These are phyloP conservation scores for Cystobasidiaceae sp. DNA, from an alignment of 1,284 basidiomycete genomes.

Conservation along the genomic window DNA sequence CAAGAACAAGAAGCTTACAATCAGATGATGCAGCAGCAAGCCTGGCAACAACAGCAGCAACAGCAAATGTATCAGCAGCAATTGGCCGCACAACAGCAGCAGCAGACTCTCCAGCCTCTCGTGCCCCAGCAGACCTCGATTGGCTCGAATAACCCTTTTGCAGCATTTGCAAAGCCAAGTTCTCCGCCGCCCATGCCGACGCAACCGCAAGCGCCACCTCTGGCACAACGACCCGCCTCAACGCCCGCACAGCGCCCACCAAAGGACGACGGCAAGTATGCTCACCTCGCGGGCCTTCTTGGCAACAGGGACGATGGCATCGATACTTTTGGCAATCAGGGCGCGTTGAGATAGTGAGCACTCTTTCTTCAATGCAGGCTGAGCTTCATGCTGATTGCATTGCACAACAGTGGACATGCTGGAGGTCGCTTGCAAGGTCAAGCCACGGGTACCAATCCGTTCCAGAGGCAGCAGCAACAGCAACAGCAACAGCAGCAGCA, in stretches of 20 bases:
- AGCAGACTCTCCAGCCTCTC: conserved; percentile 47
- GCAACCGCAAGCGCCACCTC: conserved; percentile 31
- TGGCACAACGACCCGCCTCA: conserved; percentile 33
- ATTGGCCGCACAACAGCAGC: conserved; percentile 45
- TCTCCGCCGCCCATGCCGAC: conserved; percentile 28
- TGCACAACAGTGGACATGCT: background rate
- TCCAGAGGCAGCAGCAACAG: conserved; percentile 28
- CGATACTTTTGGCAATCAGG: conserved; percentile 90
- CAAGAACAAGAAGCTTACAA: conserved; percentile 51
- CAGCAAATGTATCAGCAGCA: conserved; percentile 47
- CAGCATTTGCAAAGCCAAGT: conserved; percentile 45
- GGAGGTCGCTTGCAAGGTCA: background rate
- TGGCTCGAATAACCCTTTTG: conserved; percentile 94
- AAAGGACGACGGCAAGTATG: conserved; percentile 62
- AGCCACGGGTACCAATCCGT: conserved; percentile 25
- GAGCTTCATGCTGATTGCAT: background rate
- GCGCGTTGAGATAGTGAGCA: conserved; percentile 55
- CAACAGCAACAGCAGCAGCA: background rate
- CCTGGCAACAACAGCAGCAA: conserved; percentile 59
- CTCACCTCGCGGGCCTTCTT: conserved; percentile 69
- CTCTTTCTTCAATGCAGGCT: background rate
- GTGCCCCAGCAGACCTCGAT: conserved; percentile 57
- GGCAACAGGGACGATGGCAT: conserved; percentile 64
- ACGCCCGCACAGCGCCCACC: conserved; percentile 36
- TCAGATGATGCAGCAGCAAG: conserved; percentile 46